Base-by-base conservation (phyloP, 345 rosid genomes). In the Chamaenerion angustifolium region DNA sequence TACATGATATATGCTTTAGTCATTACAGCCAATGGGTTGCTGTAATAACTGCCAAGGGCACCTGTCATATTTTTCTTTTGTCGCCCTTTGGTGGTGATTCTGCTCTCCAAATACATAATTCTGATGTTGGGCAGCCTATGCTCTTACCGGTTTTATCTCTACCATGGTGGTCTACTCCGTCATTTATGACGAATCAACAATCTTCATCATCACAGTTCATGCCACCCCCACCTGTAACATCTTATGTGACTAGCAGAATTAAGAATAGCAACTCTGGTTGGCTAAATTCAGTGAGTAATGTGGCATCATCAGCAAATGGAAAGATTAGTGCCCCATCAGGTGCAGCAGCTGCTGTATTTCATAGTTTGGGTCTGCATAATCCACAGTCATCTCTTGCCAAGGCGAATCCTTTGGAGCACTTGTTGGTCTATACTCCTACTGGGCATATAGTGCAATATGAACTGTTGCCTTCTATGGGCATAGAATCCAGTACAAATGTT, bases 21-120 rank as follows among this genome's bases (percentile, higher is more conserved):
- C 68, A 66, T 62, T 88, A 75, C 63, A 88, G 95, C 55, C 99
- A 92, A 63, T 92, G 99, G 96, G 65, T 92, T 69, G 82, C 96
- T 31, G 73, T 84, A 66, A 81, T 88, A 56, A 78, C 96, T 43
- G 81, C 90, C 43, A 72, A 80, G 66, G 96, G 88, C 6, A 92
- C 98, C 52, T 84, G 90, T 68, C 98, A 92, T 68, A 76, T 92
- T 47, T 92, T 82, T 68, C 86, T 64, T 52, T 68, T 92, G 43
- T 75, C 96, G 40, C 98, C 96, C 10, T 92, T 92, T 66, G 98
- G 98, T 9, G 98, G 98, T 58, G 98, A 79, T 72, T 77, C 72
- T 31, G 85, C 80, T 67, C 90, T 87, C 46, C 88, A 79, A 60
- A 63, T 88, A 55, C 74, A 64, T 47, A 79, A 70, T 73, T 82